A percentile compares a stretch with the other conserved stretches of the same genome.
These are phyloP conservation scores for Wallacemonas sp. DNA, from an alignment of 208 protist genomes.

Conservation along the genomic window DNA sequence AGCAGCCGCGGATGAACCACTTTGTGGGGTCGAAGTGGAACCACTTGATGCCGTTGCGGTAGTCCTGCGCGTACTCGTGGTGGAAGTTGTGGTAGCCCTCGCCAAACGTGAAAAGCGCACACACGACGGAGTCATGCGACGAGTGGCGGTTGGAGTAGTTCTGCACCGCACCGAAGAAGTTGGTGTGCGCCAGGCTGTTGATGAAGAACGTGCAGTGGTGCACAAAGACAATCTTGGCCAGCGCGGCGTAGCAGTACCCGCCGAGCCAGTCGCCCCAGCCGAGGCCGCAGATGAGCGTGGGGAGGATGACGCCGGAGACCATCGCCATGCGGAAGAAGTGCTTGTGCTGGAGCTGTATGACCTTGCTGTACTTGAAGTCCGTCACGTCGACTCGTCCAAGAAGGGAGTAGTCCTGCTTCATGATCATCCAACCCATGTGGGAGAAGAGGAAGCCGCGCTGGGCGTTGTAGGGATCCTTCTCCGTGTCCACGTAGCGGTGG, in stretches of 20 bases:
- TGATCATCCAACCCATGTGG: conserved; percentile 92
- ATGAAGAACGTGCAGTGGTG: conserved; percentile 93
- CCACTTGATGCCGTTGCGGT: conserved; percentile 89
- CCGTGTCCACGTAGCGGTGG: conserved; percentile 90
- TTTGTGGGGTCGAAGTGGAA: conserved; percentile 93
- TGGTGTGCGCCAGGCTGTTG: conserved; percentile 89
- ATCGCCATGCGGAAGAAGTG: conserved; percentile 85
- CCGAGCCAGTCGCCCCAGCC: conserved; percentile 84
- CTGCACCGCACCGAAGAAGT: conserved; percentile 59
- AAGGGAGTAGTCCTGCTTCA: conserved; percentile 88
- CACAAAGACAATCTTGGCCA: conserved; percentile 77
- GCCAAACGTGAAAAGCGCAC: conserved; percentile 82
- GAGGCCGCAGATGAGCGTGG: conserved; percentile 79
- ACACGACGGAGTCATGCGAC: conserved; percentile 81
- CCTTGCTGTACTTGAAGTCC: conserved; percentile 83
- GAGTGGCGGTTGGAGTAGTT: conserved; percentile 83
- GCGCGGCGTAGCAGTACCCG: conserved; percentile 84
- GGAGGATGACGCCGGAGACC: conserved; percentile 81
- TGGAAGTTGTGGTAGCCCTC: conserved; percentile 95
- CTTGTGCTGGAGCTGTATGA: conserved; percentile 86
- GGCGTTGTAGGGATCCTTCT: conserved; percentile 91
- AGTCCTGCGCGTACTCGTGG: conserved; percentile 92
- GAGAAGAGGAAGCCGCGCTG: conserved; percentile 87
- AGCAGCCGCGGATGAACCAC: conserved; percentile 71
- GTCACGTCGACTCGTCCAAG: conserved; percentile 79